Evolutionary conservation across 352 stramenopile genomes (phyloP).

Genomic region (Pythium myriotylum): DNA sequence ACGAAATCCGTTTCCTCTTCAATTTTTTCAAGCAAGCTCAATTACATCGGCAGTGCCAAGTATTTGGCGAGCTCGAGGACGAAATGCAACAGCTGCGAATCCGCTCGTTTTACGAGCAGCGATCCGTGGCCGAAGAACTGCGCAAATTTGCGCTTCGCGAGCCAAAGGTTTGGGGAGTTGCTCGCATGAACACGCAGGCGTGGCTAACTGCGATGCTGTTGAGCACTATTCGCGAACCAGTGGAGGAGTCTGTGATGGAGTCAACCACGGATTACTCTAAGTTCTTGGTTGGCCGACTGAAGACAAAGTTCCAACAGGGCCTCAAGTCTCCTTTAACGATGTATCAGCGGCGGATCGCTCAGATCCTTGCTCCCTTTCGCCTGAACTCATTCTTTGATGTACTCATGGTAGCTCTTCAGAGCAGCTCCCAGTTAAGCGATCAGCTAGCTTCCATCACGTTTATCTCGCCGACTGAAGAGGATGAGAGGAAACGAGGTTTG

Average conservation of each 20-base stretch:
- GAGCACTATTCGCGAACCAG: conserved; percentile 44
- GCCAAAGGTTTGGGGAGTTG: conserved; percentile 35
- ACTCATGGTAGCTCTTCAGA: conserved; percentile 39
- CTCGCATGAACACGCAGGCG: conserved; percentile 47
- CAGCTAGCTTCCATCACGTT: conserved; percentile 50
- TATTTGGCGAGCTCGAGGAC: conserved; percentile 60
- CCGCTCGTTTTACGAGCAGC: conserved; percentile 53
- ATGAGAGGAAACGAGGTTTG: conserved; percentile 34
- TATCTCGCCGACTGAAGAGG: conserved; percentile 47
- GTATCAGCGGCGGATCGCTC: conserved; percentile 41
- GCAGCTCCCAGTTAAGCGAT: conserved; percentile 45
- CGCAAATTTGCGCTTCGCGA: conserved; percentile 43
- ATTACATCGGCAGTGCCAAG: conserved; percentile 60
- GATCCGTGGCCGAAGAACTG: conserved; percentile 46
- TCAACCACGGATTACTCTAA: conserved; percentile 43
- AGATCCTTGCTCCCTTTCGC: conserved; percentile 45
- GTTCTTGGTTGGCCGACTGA: conserved; percentile 39
- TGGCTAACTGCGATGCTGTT: conserved; percentile 61
- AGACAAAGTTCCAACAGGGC: conserved; percentile 38
- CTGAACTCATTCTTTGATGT: conserved; percentile 45
- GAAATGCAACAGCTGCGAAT: conserved; percentile 65
- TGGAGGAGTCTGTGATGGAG: conserved; percentile 31
- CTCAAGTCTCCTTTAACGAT: conserved; percentile 32
- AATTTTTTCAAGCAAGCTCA: conserved; percentile 67
- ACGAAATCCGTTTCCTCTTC: conserved; percentile 67